These are phyloP conservation scores for Pythium rhizo-oryzae DNA, from an alignment of 352 stramenopile genomes.

Conservation along the genomic window DNA sequence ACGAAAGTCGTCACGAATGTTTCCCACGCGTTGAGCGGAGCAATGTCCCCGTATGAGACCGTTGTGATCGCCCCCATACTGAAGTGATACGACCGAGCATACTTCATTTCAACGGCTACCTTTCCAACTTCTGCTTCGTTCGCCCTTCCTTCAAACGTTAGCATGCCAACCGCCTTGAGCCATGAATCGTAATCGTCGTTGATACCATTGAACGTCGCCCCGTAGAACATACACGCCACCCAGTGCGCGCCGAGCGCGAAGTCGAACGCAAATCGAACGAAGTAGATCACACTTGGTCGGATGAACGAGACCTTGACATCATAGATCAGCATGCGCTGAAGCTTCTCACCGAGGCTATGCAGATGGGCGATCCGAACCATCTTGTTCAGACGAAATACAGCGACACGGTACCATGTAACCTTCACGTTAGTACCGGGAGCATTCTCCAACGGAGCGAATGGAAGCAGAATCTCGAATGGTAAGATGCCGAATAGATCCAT, in stretches of 20 bases:
- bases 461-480: slow-evolving; percentile 52
- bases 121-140: too few species aligned
- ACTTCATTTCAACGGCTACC: slow-evolving; percentile 32
- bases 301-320: slow-evolving; percentile 40
- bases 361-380: slow-evolving; percentile 60
- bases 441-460: slow-evolving; percentile 31
- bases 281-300: slow-evolving; percentile 32
- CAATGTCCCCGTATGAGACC: slow-evolving; percentile 49
- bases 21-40: slow-evolving; percentile 39
- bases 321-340: slow-evolving; percentile 61
- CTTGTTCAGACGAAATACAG: slow-evolving; percentile 55
- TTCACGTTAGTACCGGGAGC: slow-evolving; percentile 19
- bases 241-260: slow-evolving; percentile 34
- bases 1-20: slow-evolving; percentile 32
- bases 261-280: slow-evolving; percentile 42
- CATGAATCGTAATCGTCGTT: slow-evolving; percentile 24
- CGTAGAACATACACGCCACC: slow-evolving; percentile 40
- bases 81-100: slow-evolving; percentile 39
- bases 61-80: slow-evolving; percentile 45
- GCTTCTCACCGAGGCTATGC: slow-evolving; percentile 49
- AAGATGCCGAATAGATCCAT: slow-evolving; percentile 51
- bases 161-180: slow-evolving; percentile 54
- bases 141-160: slow-evolving; percentile 30
- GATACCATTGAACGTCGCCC: slow-evolving; percentile 20
- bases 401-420: slow-evolving; percentile 50